Conservation (phyloP, 371 early-diverging fungal genomes). For the Entomophthora muscae region DNA sequence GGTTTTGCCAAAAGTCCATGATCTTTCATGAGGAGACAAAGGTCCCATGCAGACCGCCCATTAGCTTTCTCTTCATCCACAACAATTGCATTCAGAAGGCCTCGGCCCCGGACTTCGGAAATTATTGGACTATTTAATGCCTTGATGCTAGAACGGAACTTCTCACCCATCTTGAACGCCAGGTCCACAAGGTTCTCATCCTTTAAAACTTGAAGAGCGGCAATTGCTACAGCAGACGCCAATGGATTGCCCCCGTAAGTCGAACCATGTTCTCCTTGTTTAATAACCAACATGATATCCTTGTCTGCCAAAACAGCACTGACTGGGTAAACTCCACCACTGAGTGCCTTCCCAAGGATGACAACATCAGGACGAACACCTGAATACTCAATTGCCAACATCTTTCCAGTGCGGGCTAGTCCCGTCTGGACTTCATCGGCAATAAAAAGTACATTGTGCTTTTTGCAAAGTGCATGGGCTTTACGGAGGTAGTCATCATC, state of each 20-base stretch:
- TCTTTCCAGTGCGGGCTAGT: no score
- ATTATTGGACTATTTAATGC: slow-evolving; percentile 60
- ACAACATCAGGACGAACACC: no score
- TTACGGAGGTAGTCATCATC: slow-evolving; percentile 74
- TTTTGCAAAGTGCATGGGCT: slow-evolving; percentile 76
- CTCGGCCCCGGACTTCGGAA: slow-evolving; percentile 68
- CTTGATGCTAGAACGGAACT: slow-evolving; percentile 56
- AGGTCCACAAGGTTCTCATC: slow-evolving; percentile 82
- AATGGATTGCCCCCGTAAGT: slow-evolving; percentile 96
- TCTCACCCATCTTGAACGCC: slow-evolving; percentile 50
- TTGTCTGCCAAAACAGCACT: no score
- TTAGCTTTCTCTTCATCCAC: slow-evolving; percentile 68
- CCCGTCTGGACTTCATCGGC: no score
- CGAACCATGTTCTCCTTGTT: no score
- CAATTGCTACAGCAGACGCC: slow-evolving; percentile 84
- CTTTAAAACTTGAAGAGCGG: slow-evolving; percentile 81
- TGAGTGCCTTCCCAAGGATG: no score
- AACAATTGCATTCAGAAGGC: slow-evolving; percentile 89
- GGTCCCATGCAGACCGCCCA: slow-evolving; percentile 86
- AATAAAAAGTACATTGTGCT: slow-evolving; percentile 91
- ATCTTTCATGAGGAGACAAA: slow-evolving; percentile 81
- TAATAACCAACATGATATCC: no score
- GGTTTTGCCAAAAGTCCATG: slow-evolving; percentile 92
- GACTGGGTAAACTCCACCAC: no score
- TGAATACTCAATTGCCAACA: no score